Percentiles rank a stretch among this genome's conserved stretches.
Conservation (phyloP, 2,329 filamentous ascomycete species). For the Sarocladium oryzae region DNA sequence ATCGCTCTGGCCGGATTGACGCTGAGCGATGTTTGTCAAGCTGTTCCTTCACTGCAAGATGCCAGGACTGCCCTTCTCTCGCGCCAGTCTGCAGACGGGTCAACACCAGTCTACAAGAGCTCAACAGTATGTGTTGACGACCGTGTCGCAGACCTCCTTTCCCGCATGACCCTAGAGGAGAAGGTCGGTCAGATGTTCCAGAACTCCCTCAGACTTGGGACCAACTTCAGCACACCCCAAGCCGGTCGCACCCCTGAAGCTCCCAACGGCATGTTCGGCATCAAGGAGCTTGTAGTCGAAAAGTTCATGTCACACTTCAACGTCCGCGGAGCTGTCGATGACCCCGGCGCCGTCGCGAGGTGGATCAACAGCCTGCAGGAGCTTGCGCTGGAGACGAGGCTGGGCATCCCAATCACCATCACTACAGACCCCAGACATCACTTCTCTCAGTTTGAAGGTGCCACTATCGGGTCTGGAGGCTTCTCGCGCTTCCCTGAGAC, state of each 20-base stretch:
- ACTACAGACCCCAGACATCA: constrained; percentile 41
- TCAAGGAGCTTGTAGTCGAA: constrained; percentile 13
- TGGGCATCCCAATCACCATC: constrained; percentile 39
- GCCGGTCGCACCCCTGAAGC: not conserved
- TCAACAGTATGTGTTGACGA: constrained; percentile 34
- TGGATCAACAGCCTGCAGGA: constrained; percentile 37
- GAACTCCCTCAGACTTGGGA: constrained; percentile 22
- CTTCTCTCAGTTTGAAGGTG: constrained; percentile 36
- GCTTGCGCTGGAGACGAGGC: constrained; percentile 34
- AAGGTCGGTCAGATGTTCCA: constrained; percentile 44
- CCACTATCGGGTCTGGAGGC: constrained; percentile 32
- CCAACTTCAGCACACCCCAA: constrained; percentile 18
- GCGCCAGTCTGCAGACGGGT: not conserved
- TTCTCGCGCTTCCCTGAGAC: constrained; percentile 47
- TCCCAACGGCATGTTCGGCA: constrained; percentile 10
- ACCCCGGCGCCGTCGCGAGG: constrained; percentile 26
- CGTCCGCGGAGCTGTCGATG: constrained; percentile 34
- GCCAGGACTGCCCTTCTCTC: not conserved
- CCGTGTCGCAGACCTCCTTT: constrained; percentile 38
- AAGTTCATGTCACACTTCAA: constrained; percentile 37
- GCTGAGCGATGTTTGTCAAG: not conserved
- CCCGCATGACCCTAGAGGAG: constrained; percentile 40
- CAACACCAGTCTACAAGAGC: constrained; percentile 18
- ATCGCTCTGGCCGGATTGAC: not conserved
- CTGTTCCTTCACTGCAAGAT: not conserved